Evolutionary conservation across 2,329 filamentous ascomycete species (phyloP).

Genomic region (Colletotrichum sp.): DNA sequence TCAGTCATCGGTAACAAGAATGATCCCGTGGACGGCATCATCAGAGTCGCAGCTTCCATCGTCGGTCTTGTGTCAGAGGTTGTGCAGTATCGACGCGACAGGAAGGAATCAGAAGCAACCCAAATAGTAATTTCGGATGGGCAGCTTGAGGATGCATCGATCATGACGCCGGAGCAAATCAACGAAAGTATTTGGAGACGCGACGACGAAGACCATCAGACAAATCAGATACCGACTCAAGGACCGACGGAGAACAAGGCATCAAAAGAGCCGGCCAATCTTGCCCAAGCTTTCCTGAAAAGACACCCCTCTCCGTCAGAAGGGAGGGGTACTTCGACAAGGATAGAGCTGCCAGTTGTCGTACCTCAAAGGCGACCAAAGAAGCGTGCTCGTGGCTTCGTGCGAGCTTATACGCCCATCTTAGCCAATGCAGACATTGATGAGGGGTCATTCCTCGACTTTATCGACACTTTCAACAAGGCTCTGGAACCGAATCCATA

Average conservation of each 20-base stretch:
- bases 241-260: background rate
- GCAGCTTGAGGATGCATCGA: background rate
- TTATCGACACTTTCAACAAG: conserved; percentile 50
- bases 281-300: background rate
- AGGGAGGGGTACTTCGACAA: background rate
- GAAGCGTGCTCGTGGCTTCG: conserved; percentile 51
- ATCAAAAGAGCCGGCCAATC: background rate
- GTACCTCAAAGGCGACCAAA: conserved; percentile 56
- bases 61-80: conserved; percentile 22
- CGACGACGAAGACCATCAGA: background rate
- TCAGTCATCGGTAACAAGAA: background rate
- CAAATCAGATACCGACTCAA: background rate
- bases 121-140: background rate
- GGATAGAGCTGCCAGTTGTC: conserved; percentile 48
- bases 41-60: conserved; percentile 19
- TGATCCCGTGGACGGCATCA: conserved; percentile 9
- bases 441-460: conserved; percentile 51
- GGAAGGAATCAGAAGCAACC: background rate
- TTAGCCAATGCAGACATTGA: conserved; percentile 50
- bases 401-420: conserved; percentile 55
- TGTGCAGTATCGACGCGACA: conserved; percentile 20
- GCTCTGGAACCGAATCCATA: conserved; percentile 36
- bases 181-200: background rate
- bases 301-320: background rate
- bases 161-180: background rate